A percentile compares a stretch with the other conserved stretches of the same genome.
These are phyloP conservation scores for Daldinia grandis DNA, from an alignment of 495 filamentous ascomycete species.

Conservation along the genomic window DNA sequence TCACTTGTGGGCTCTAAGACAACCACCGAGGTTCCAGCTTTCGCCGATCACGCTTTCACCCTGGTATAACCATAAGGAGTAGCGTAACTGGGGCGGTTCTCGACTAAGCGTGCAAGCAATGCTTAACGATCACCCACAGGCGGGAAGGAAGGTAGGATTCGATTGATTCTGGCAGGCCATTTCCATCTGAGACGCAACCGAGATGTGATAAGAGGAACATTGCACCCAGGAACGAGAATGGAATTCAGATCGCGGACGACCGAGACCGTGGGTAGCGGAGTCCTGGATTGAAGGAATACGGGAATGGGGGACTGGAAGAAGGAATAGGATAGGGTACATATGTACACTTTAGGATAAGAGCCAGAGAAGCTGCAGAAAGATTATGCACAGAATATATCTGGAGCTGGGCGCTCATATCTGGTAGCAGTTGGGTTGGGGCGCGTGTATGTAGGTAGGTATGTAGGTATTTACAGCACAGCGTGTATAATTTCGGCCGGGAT, in stretches of 20 bases:
- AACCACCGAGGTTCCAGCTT: background rate
- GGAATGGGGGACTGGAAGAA: constrained; percentile 33
- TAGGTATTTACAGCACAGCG: background rate
- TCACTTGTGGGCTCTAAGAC: background rate
- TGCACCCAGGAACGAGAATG: constrained; percentile 12
- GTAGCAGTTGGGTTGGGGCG: constrained; percentile 26
- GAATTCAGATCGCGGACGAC: constrained; percentile 29
- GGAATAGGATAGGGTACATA: background rate
- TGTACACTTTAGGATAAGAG: background rate
- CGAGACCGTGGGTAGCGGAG: constrained; percentile 31
- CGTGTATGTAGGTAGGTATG: constrained; percentile 9
- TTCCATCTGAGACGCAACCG: constrained; percentile 10
- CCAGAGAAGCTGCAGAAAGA: constrained; percentile 24
- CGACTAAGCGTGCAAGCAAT: constrained; percentile 15
- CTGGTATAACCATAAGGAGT: constrained; percentile 3
- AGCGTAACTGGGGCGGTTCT: background rate
- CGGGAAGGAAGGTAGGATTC: constrained; percentile 37
- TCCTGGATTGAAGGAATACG: constrained; percentile 40
- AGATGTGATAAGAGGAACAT: constrained; percentile 15
- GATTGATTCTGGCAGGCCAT: constrained; percentile 12
- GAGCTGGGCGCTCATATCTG: constrained; percentile 4
- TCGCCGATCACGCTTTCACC: background rate
- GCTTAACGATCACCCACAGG: constrained; percentile 6
- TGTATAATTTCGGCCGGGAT: constrained; percentile 19
- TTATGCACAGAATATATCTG: constrained; percentile 23